Evolutionary conservation across 768 basidiomycete species (phyloP).

Genomic region (Pisolithus albus): DNA sequence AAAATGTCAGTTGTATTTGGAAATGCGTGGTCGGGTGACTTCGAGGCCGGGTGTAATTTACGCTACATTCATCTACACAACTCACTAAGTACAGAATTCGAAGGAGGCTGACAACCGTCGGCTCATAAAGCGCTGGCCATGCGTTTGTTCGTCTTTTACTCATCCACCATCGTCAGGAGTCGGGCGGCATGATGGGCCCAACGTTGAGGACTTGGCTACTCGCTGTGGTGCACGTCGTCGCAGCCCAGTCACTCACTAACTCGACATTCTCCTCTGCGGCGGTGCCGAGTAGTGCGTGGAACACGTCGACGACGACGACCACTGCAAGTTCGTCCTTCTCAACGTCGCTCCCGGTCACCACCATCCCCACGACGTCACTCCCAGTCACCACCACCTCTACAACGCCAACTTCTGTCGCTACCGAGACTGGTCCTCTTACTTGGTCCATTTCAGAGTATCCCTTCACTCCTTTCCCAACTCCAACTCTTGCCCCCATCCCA

Average conservation of each 20-base stretch:
- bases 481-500: conserved; percentile 47
- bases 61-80: too few species aligned
- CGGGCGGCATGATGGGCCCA: neutral
- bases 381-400: conserved; percentile 4
- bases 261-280: neutral
- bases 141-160: neutral
- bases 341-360: neutral
- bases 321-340: neutral
- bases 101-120: too few species aligned
- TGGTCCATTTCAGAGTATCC: conserved; percentile 35
- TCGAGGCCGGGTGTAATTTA: too few species aligned
- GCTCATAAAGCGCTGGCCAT: too few species aligned
- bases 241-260: neutral
- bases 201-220: neutral
- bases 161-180: neutral
- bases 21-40: too few species aligned
- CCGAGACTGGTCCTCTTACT: conserved; percentile 21
- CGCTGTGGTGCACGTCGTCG: neutral
- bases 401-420: conserved; percentile 3
- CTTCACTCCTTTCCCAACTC: conserved; percentile 58
- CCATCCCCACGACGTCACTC: conserved; percentile 1
- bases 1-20: too few species aligned
- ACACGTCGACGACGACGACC: neutral
- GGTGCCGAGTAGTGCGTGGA: neutral
- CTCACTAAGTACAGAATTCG: too few species aligned